Evolutionary conservation across 2,329 filamentous ascomycete genomes (phyloP), one percentile per base, ranked within the genome.

Genomic region (Botrytis elliptica): DNA sequence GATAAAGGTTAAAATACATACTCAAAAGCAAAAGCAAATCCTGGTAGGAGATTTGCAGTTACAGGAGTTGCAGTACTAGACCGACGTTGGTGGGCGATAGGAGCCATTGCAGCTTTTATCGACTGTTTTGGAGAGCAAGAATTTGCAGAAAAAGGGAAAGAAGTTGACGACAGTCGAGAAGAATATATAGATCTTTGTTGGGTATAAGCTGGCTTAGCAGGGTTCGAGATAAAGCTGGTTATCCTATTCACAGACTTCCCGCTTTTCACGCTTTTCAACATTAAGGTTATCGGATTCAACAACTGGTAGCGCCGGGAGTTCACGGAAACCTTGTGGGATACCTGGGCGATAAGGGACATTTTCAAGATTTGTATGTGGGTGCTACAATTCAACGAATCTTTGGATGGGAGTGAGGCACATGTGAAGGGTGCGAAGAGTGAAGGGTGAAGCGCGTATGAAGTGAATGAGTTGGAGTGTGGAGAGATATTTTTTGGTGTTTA

Each of bases 1-100:
- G 20, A 40, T 22, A 64, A 68, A 42, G 40, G 29, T 46, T 60
- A 36, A 57, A 18, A 6, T 76, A 65, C 83, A 80, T 83, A 88
- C 86, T 89, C 87, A 75, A 89, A 88, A 33, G 86, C 87, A 79
- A 89, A 88, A 38, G 85, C 87, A 78, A 87, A 88, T 75, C 84
- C 83, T 20, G 78, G 76, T 36, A 65, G 9, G 14, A n/a, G 36
- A 3, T 67, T 72, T 57, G 62, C 52, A 46, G 46, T 36, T 10
- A 65, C 70, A 57, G 46, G 60, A 20, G 62, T 66, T 33, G 62
- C 60, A 46, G 70, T 67, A n/a, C 46, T 72, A 29, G 63, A 72
- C 25, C 49, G 62, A 46, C 70, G 70, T 55, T 33, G 62, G 33
- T 52, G n/a, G 25, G 70, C 46, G n/a, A 49, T 67, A 8, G 70